Evolutionary conservation across 148 eudicot genomes (phyloP).

Genomic region (Cornus kousa): DNA sequence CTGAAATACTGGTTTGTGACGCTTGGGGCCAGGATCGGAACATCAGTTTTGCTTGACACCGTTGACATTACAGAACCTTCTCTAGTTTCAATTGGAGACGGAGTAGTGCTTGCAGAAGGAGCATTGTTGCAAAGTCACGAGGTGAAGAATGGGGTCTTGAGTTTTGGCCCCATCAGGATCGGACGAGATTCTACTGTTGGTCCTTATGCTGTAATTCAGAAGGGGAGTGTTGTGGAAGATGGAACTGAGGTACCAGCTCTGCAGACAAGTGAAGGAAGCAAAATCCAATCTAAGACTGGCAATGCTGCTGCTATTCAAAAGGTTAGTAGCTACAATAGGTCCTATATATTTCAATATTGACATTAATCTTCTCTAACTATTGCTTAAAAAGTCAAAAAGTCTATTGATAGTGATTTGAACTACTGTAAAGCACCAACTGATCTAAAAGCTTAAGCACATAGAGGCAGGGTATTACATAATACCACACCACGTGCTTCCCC

Average conservation of each 20-base stretch:
- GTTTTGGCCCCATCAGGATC: not conserved
- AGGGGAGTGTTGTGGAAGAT: not conserved
- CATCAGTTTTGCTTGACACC: not conserved
- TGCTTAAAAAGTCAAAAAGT: too few relatives aligned
- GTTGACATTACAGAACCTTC: not conserved
- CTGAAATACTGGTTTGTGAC: not conserved
- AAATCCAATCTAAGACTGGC: not conserved
- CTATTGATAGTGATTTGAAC: too few relatives aligned
- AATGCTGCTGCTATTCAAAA: not conserved
- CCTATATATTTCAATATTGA: not conserved
- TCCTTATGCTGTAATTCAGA: not conserved
- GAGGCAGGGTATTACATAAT: too few relatives aligned
- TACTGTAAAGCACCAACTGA: too few relatives aligned
- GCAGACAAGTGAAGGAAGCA: not conserved
- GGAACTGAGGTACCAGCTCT: not conserved
- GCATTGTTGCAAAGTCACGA: not conserved
- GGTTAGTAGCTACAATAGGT: not conserved
- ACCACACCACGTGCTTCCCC: too few relatives aligned
- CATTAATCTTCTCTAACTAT: not conserved
- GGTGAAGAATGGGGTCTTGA: not conserved
- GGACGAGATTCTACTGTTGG: not conserved
- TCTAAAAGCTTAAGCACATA: too few relatives aligned
- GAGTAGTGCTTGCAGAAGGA: not conserved
- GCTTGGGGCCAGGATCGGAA: not conserved
- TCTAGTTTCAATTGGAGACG: not conserved